Base-by-base conservation (phyloP, 2,329 filamentous ascomycete species). In the Phaeophleospora eucalypticola region DNA sequence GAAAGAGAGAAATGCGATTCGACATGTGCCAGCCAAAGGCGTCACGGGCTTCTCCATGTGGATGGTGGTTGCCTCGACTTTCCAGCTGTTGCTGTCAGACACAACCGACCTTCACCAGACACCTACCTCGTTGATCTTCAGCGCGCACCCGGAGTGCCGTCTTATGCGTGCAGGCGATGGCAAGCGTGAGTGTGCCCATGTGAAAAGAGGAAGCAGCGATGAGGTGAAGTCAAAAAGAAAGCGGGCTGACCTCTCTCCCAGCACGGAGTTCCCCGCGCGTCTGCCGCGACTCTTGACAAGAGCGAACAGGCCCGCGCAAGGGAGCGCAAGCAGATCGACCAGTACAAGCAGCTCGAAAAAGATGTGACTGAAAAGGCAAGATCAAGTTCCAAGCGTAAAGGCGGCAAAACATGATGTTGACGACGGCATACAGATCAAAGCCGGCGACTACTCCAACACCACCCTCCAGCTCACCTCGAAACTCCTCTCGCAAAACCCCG, bases 181-280 rank as follows among this genome's bases (percentile, higher is more conserved):
- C 19, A 37, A 47, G 36, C 20, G 45, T 35, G 36, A 42, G 41
- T 45, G 36, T 41, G 45, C 33, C 32, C 33, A 43, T 35, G 49
- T 36, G 21, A 17, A n/a, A 20, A 8, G 34, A 40, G 38, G 43
- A 36, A 34, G 47, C 24, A 24, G 27, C 39, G 21, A 43, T 33
- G 49, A 53, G 38, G 46, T 57, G 49, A 56, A 36, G 53, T 56
- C 46, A 45, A 50, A 29, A 12, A 29, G 24, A 12, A 12, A 29
- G 12, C 35, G 21, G 40, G 42, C 42, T 53, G 50, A 49, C 49
- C 32, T 32, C 10, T 29, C 58, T 51, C 54, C 51, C 71, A 95
- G 89, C 90, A 96, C 78, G 89, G 88, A 65, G 79, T 94, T 67
- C 80, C 87, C 62, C 86, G 89, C 63, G 61, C 65, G 32, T 61